These are phyloP conservation scores for Talaromyces sp. DNA, from an alignment of 2,329 filamentous ascomycete species.

Conservation along the genomic window DNA sequence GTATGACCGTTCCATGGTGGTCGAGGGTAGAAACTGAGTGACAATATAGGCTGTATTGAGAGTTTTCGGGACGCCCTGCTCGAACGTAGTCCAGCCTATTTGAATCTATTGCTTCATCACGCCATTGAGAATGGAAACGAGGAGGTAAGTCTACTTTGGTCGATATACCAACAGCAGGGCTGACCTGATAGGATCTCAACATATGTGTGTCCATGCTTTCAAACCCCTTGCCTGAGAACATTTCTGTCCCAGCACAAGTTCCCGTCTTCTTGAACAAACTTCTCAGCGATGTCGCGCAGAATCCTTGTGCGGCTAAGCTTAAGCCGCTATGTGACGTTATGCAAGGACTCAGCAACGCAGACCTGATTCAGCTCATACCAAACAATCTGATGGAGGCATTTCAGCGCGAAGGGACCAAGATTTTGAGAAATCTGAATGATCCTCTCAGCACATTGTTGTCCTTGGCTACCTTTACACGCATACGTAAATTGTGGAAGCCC, in stretches of 20 bases:
- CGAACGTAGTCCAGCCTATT: conserved; percentile 29
- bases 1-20: conserved; percentile 31
- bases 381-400: conserved; percentile 35
- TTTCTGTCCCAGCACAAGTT: conserved; percentile 34
- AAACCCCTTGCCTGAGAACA: conserved; percentile 28
- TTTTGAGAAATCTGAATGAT: conserved; percentile 38
- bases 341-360: conserved; percentile 28
- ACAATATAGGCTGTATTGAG: conserved; percentile 26
- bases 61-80: conserved; percentile 35
- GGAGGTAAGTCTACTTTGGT: conserved; percentile 27
- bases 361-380: conserved; percentile 30
- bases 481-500: conserved; percentile 25
- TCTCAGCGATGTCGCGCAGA: conserved; percentile 28
- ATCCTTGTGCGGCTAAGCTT: conserved; percentile 33
- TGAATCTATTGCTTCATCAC: conserved; percentile 37
- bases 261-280: conserved; percentile 33
- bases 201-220: conserved; percentile 37
- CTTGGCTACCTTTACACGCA: conserved; percentile 39
- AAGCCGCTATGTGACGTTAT: conserved; percentile 35
- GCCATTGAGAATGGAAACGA: conserved; percentile 26
- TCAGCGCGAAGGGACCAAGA: conserved; percentile 37
- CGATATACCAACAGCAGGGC: neutral
- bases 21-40: conserved; percentile 8
- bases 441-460: conserved; percentile 42
- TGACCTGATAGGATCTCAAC: conserved; percentile 27